These are phyloP conservation scores for Wickerhamomyces pijperi DNA, from an alignment of 805 yeast species.

Conservation along the genomic window DNA sequence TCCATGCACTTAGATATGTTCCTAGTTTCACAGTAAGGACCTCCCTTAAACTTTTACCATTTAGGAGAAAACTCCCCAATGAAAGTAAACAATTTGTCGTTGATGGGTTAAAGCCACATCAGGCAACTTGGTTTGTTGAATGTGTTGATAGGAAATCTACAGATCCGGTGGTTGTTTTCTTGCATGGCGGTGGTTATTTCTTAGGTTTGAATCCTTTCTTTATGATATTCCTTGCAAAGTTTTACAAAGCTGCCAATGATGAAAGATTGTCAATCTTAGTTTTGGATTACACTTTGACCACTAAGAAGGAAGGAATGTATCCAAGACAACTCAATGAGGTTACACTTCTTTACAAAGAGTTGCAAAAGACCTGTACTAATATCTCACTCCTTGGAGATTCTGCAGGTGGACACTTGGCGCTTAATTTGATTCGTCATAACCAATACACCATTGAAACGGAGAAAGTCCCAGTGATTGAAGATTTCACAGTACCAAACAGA, in stretches of 20 bases:
- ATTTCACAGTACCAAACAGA: not conserved
- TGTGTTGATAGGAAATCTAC: constrained; percentile 13
- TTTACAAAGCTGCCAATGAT: constrained; percentile 3
- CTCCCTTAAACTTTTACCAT: not conserved
- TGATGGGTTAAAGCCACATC: constrained; percentile 2
- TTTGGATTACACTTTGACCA: constrained; percentile 20
- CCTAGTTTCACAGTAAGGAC: not conserved
- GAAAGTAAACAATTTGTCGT: constrained; percentile 1
- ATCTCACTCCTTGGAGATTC: constrained; percentile 21
- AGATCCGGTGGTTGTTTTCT: constrained; percentile 11
- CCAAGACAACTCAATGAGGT: constrained; percentile 20
- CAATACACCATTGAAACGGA: not conserved
- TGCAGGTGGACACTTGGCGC: constrained; percentile 20
- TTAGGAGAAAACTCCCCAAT: not conserved
- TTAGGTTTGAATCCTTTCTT: constrained; percentile 5
- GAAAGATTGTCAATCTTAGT: constrained; percentile 13
- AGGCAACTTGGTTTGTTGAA: constrained; percentile 15
- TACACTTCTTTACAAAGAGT: constrained; percentile 9
- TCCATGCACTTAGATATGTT: not conserved
- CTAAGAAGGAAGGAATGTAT: constrained; percentile 7
- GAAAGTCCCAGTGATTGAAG: not conserved
- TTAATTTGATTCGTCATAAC: constrained; percentile 11
- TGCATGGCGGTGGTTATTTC: constrained; percentile 13
- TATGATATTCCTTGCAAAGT: constrained; percentile 2
- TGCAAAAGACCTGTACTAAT: constrained; percentile 9